Evolutionary conservation across 345 rosid genomes (phyloP).

Genomic region (Eutrema yunnanense): DNA sequence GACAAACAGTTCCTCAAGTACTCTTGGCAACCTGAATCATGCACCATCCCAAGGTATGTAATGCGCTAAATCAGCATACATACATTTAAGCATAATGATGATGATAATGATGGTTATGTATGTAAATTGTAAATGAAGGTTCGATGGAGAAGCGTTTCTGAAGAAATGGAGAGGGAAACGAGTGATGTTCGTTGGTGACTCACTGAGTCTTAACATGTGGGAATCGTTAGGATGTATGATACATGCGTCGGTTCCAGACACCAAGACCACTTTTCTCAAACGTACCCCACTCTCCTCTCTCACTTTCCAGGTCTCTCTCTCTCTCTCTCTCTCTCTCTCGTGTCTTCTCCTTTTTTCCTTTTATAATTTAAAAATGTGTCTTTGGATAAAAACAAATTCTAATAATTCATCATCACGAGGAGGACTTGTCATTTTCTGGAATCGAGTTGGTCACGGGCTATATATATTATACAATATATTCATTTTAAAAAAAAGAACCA

Average conservation of each 20-base stretch:
- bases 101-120: neutral
- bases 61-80: neutral
- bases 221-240: conserved; percentile 74
- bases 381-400: conserved; percentile 19
- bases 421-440: conserved; percentile 4
- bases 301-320: conserved; percentile 44
- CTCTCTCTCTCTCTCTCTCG: neutral
- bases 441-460: conserved; percentile 22
- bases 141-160: conserved; percentile 62
- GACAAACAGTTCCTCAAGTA: conserved; percentile 75
- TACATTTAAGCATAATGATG: neutral
- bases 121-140: conserved; percentile 36
- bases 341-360: neutral
- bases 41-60: conserved; percentile 60
- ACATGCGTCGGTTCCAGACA: conserved; percentile 57
- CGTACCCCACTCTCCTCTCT: conserved; percentile 46
- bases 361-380: neutral
- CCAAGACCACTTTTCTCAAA: conserved; percentile 35
- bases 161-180: conserved; percentile 81
- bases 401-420: conserved; percentile 26
- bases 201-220: conserved; percentile 83
- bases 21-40: conserved; percentile 74
- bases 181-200: conserved; percentile 98
- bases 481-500: neutral
- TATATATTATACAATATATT: neutral